phyloP scores from a whole-genome alignment of 805 yeast genomes.

The Myxozyma neotropica region DNA sequence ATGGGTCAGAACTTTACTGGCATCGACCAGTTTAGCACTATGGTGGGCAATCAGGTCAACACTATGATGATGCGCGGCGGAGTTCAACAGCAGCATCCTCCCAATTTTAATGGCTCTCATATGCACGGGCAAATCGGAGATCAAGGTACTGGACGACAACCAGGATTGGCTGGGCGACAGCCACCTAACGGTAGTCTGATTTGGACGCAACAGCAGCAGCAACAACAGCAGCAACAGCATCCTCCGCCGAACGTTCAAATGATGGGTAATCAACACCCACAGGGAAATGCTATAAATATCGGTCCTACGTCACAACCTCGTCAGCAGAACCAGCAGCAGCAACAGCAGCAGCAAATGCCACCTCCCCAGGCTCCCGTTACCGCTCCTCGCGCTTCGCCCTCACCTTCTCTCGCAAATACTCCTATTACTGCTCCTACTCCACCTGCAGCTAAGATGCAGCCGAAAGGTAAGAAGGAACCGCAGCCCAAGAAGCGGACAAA shows the following conservation, averaged over 20 bases:
- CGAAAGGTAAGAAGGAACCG: constrained; percentile 32
- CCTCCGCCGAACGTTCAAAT: constrained; percentile 4
- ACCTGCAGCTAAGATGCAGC: constrained; percentile 22
- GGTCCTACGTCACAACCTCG: constrained; percentile 11
- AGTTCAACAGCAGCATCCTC: constrained; percentile 18
- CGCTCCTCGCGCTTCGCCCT: constrained; percentile 20
- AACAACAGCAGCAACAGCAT: constrained; percentile 4
- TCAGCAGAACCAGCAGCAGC: constrained; percentile 26
- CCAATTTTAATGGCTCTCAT: constrained; percentile 15
- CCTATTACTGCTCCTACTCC: constrained; percentile 33
- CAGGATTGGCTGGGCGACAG: constrained; percentile 10
- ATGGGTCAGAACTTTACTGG: constrained; percentile 35
- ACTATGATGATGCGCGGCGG: constrained; percentile 30
- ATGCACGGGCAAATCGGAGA: constrained; percentile 19
- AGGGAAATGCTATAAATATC: constrained; percentile 3
- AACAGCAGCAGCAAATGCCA: constrained; percentile 32
- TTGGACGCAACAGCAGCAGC: constrained; percentile 24
- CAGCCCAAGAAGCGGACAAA: constrained; percentile 27
- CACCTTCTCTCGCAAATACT: constrained; percentile 27
- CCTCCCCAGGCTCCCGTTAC: constrained; percentile 28
- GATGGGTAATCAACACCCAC: constrained; percentile 8
- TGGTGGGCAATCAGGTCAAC: constrained; percentile 37
- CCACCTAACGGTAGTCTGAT: constrained; percentile 16
- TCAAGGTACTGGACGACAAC: constrained; percentile 18
- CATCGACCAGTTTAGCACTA: constrained; percentile 40